phyloP scores from a whole-genome alignment of 2,329 filamentous ascomycete species.

The Plenodomus biglobosus region DNA sequence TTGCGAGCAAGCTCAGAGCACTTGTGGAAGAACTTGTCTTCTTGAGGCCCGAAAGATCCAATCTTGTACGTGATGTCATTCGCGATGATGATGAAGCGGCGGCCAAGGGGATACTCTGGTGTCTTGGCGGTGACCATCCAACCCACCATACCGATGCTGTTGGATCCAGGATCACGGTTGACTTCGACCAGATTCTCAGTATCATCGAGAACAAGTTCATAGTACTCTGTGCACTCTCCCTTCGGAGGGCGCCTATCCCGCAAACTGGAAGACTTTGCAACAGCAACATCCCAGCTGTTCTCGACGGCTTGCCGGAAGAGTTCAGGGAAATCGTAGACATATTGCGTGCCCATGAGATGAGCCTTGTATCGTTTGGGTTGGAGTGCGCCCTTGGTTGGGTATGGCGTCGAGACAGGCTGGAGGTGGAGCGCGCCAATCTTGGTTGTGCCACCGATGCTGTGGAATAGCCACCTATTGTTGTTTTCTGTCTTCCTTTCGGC shows the following conservation, averaged over 20 bases:
- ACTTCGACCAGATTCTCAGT: slow-evolving; percentile 90
- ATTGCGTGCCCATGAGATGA: slow-evolving; percentile 98
- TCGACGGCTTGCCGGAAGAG: slow-evolving; percentile 97
- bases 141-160: slow-evolving; percentile 96
- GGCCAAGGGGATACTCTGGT: slow-evolving; percentile 89
- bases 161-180: slow-evolving; percentile 90
- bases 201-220: slow-evolving; percentile 92
- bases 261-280: slow-evolving; percentile 71
- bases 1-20: slow-evolving; percentile 94
- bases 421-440: slow-evolving; percentile 96
- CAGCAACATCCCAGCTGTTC: slow-evolving; percentile 83
- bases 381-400: slow-evolving; percentile 97
- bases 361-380: slow-evolving; percentile 99
- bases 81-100: slow-evolving; percentile 93
- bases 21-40: slow-evolving; percentile 99
- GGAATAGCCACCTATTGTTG: slow-evolving; percentile 92
- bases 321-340: slow-evolving; percentile 99
- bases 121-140: slow-evolving; percentile 95
- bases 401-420: slow-evolving; percentile 85
- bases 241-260: slow-evolving; percentile 78
- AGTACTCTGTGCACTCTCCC: slow-evolving; percentile 92
- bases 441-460: slow-evolving; percentile 91
- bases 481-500: slow-evolving; percentile 97
- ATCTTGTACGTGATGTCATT: slow-evolving; percentile 99
- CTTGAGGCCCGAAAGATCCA: slow-evolving; percentile 92